phyloP scores from a whole-genome alignment of 2,329 filamentous ascomycete genomes.

The Aspergillus spinulosporus region DNA sequence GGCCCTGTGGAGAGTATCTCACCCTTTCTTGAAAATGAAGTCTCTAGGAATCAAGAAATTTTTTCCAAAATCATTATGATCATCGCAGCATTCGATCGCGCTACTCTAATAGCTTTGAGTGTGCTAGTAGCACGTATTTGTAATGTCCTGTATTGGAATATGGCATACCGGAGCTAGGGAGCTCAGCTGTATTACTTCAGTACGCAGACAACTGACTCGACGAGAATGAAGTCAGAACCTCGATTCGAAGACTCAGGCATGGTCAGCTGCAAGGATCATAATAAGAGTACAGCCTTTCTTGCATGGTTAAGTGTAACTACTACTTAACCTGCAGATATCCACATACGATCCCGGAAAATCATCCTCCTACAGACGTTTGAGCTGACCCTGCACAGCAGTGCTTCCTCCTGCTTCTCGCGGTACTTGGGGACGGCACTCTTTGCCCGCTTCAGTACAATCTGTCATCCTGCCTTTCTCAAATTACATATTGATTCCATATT shows the following conservation, averaged over 20 bases:
- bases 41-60: neutral
- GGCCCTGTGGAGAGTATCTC: neutral
- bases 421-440: neutral
- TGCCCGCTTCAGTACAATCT: neutral
- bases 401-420: neutral
- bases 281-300: neutral
- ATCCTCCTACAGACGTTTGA: neutral
- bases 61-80: neutral
- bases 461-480: neutral
- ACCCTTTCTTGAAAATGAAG: neutral
- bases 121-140: neutral
- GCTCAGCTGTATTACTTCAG: neutral
- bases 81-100: neutral
- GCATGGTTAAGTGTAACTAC: neutral
- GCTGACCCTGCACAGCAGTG: neutral
- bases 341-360: constrained; percentile 1
- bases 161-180: neutral
- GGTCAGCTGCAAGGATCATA: constrained; percentile 7
- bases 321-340: constrained; percentile 6
- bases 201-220: neutral
- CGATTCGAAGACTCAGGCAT: neutral
- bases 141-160: neutral
- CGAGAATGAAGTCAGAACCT: neutral
- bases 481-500: no score
- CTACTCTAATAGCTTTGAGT: neutral